Base-by-base conservation (phyloP, 2,329 filamentous ascomycete genomes). In the Penicillium crustosum region DNA sequence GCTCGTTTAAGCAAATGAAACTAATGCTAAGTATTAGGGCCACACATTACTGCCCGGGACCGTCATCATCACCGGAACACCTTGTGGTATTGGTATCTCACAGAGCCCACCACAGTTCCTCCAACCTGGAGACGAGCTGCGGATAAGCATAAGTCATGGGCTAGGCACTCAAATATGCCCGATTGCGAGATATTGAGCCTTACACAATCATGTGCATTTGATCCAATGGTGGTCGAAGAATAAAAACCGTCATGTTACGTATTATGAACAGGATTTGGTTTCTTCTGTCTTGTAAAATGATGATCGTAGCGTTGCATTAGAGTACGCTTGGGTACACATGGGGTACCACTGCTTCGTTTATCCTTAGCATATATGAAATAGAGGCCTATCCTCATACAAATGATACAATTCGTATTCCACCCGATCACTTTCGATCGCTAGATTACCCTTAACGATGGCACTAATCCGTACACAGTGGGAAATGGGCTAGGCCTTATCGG, bases 21-120 rank as follows among this genome's bases (percentile, higher is more conserved):
- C 33, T 55, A 33, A 29, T 21, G 3, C 8, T 19, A 12, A 33
- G 5, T 39, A 5, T 31, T 23, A 61, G 59, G 59, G 59, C 25
- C 59, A 61, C 33, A 61, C 56, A 19, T 39, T 59, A 21, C 27
- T 55, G 7, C 59, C 59, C 12, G 55, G 58, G 33, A 62, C 60
- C 7, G 49, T 61, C 6, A 61, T 62, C 38, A 62, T 62, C 27
- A 62, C 60, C 5, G 60, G 58, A 10, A 61, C 60, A 5, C 60
- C 58, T 25, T 62, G 58, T 38, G 58, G 60, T 3, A 62, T 61
- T 27, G 55, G 58, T 6, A 53, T 61, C 17, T 61, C 60, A 21
- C 57, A 61, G 39, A 53, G 29, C 10, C 57, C 54, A n/a, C 57
- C 57, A 10, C 41, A 21, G 4, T 61, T 61, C 21, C 53, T 61